A percentile compares a stretch with the other conserved stretches of the same genome.
phyloP scores from a whole-genome alignment of 1,284 basidiomycete genomes.

The Thecaphora thlaspeos region DNA sequence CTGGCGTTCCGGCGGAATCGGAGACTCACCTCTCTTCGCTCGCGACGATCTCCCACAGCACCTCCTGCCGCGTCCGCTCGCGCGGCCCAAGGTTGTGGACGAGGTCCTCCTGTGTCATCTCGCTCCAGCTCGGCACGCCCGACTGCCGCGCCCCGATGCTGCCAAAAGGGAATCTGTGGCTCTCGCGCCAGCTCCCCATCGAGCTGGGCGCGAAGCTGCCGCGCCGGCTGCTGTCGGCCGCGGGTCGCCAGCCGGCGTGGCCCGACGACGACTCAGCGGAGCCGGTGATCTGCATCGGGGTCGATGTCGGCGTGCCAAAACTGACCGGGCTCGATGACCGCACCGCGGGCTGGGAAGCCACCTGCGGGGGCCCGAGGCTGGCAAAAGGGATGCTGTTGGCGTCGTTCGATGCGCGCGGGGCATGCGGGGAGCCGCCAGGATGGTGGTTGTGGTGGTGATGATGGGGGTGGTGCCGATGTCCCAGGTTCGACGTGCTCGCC shows the following conservation, averaged over 20 bases:
- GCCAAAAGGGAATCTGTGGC: conserved; percentile 12
- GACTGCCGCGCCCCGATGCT: conserved; percentile 11
- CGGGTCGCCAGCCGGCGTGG: conserved; percentile 12
- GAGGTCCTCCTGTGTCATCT: conserved; percentile 90
- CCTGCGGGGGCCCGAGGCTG: neutral
- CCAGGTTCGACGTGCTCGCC: conserved; percentile 2
- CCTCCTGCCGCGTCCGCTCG: conserved; percentile 93
- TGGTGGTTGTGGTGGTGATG: too few species aligned
- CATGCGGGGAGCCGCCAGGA: conserved; percentile 3
- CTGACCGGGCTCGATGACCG: conserved; percentile 11
- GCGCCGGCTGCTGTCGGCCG: conserved; percentile 22
- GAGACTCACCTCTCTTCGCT: conserved; percentile 82
- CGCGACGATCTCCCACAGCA: conserved; percentile 94
- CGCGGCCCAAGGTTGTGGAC: conserved; percentile 87
- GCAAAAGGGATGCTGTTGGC: conserved; percentile 10
- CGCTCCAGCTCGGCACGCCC: conserved; percentile 74
- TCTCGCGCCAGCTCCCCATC: conserved; percentile 8
- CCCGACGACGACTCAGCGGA: conserved; percentile 5
- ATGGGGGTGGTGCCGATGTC: too few species aligned
- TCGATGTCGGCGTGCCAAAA: conserved; percentile 23
- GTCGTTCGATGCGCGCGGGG: neutral
- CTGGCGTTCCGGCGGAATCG: neutral
- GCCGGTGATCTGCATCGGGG: conserved; percentile 23
- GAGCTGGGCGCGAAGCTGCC: conserved; percentile 17
- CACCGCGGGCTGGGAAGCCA: neutral